Percentiles rank a stretch among this genome's conserved stretches.
These are phyloP conservation scores for Melaleuca quinquenervia DNA, from an alignment of 345 rosid species.

Conservation along the genomic window DNA sequence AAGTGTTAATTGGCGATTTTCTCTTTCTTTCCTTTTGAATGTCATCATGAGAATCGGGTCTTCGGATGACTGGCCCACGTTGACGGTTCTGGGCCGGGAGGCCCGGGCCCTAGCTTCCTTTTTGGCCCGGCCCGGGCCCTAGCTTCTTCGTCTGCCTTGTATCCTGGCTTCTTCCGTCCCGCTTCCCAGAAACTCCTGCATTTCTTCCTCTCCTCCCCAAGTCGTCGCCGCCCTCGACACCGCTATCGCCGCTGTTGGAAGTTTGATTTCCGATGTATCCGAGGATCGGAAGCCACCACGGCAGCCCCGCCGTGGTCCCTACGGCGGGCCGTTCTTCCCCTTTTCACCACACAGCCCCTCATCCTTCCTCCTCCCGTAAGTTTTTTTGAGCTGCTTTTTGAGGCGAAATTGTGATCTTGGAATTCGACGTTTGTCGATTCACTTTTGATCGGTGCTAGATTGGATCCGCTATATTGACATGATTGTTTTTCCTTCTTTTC, in stretches of 20 bases:
- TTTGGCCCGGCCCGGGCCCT: neutral
- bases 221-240: slow-evolving; percentile 12
- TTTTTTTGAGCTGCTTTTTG: neutral
- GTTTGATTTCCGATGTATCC: slow-evolving; percentile 63
- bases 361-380: slow-evolving; percentile 37
- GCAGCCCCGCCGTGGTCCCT: slow-evolving; percentile 19
- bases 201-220: neutral
- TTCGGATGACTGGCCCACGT: neutral
- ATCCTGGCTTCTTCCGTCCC: slow-evolving; percentile 11
- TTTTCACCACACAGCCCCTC: slow-evolving; percentile 22
- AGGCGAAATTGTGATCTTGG: neutral
- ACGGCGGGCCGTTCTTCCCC: slow-evolving; percentile 33
- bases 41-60: neutral
- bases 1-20: neutral
- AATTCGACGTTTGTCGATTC: neutral
- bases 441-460: neutral
- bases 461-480: neutral
- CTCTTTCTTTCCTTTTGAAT: neutral
- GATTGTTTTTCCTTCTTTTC: neutral
- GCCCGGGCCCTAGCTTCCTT: neutral
- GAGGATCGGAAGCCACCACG: slow-evolving; percentile 43
- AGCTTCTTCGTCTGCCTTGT: neutral
- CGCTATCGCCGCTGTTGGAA: slow-evolving; percentile 7
- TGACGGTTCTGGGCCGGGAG: neutral
- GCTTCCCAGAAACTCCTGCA: slow-evolving; percentile 35